These are phyloP conservation scores for Xylariaceae sp. DNA, from an alignment of 2,329 filamentous ascomycete genomes.

Conservation along the genomic window DNA sequence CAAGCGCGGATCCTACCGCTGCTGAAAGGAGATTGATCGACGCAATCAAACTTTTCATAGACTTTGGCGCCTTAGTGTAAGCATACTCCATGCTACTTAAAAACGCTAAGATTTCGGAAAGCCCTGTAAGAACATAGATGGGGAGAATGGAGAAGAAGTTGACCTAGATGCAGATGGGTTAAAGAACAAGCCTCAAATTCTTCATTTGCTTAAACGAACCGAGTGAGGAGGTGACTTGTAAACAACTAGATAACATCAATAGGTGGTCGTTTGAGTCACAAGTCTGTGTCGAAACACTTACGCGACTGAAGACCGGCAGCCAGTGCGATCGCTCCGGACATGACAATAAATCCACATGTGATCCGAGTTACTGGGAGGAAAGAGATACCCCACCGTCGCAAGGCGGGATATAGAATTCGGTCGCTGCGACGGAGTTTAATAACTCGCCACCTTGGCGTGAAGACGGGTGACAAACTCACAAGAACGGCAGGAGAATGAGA, in stretches of 20 bases:
- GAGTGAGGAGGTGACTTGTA: background rate
- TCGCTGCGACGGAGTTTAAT: background rate
- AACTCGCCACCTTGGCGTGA: too few species aligned
- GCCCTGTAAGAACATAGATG: constrained; percentile 56
- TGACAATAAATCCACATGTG: background rate
- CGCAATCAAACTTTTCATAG: constrained; percentile 63
- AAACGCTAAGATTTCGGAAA: constrained; percentile 60
- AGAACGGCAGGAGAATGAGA: background rate
- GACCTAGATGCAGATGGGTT: background rate
- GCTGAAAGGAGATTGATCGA: constrained; percentile 58
- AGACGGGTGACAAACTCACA: background rate
- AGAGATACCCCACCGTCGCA: background rate
- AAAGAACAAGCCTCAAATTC: too few species aligned
- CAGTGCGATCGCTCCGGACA: background rate
- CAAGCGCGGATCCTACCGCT: constrained; percentile 57
- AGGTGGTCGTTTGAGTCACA: background rate
- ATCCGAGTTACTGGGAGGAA: background rate
- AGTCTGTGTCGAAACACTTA: background rate
- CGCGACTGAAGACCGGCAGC: background rate
- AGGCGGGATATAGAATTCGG: background rate
- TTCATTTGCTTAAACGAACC: background rate
- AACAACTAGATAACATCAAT: background rate
- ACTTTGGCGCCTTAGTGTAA: constrained; percentile 68
- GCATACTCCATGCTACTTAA: constrained; percentile 70
- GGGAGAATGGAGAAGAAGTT: constrained; percentile 35